Percentiles rank a stretch among this genome's conserved stretches.
Conservation (phyloP, 2,329 filamentous ascomycete species). For the Aspergillus alliaceus region DNA sequence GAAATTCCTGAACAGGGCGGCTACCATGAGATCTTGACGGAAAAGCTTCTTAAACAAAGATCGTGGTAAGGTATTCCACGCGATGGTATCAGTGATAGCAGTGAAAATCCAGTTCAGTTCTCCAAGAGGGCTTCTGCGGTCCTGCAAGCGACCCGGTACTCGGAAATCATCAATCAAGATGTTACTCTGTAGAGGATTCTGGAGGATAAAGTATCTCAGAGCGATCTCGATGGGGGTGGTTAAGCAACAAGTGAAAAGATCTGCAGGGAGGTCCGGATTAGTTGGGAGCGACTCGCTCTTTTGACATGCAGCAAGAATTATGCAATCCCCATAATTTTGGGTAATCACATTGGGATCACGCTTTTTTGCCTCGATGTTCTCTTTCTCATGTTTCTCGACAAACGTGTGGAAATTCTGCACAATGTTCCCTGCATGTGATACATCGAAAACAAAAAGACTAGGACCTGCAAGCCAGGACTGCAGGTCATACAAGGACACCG, state of each 20-base stretch:
- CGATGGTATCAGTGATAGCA: conserved; percentile 97
- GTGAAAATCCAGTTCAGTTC: conserved; percentile 99
- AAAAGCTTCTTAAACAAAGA: conserved; percentile 96
- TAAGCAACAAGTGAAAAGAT: conserved; percentile 92
- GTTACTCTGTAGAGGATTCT: conserved; percentile 72
- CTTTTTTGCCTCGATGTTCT: conserved; percentile 73
- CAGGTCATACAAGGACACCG: conserved; percentile 89
- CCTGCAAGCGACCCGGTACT: conserved; percentile 87
- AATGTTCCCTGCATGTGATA: conserved; percentile 93
- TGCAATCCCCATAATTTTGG: conserved; percentile 75
- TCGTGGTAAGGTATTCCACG: conserved; percentile 91
- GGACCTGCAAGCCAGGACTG: conserved; percentile 95
- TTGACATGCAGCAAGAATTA: conserved; percentile 88
- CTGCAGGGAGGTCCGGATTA: conserved; percentile 87
- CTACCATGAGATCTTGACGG: conserved; percentile 97
- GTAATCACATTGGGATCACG: conserved; percentile 69
- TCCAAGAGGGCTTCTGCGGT: conserved; percentile 87
- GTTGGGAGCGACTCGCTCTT: conserved; percentile 91
- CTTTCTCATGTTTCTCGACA: conserved; percentile 89
- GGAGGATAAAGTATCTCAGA: conserved; percentile 90
- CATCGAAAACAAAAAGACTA: conserved; percentile 96
- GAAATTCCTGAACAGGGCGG: conserved; percentile 93
- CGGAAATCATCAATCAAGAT: conserved; percentile 80
- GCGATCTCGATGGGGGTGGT: conserved; percentile 98
- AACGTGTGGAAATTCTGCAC: conserved; percentile 92